phyloP scores from a whole-genome alignment of 805 yeast species.

The Trichomonascus vanleenenianus region DNA sequence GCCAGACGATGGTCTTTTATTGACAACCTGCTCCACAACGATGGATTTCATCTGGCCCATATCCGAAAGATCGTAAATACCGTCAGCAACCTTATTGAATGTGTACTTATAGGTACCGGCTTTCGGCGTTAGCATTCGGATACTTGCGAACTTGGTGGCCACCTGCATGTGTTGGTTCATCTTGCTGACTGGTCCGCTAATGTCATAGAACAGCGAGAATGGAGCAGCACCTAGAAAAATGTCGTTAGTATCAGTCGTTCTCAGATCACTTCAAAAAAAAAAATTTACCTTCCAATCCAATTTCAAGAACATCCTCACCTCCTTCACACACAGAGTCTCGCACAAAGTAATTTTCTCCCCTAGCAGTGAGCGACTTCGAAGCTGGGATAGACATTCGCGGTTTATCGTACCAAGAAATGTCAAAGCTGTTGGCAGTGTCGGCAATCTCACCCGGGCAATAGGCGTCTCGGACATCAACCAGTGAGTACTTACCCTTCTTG shows the following conservation, averaged over 20 bases:
- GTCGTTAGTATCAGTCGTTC: neutral
- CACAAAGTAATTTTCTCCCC: slow-evolving; percentile 22
- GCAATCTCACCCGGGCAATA: slow-evolving; percentile 43
- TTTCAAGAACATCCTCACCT: slow-evolving; percentile 40
- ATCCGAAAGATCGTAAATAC: slow-evolving; percentile 43
- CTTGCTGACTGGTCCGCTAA: slow-evolving; percentile 15
- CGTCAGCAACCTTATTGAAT: slow-evolving; percentile 59
- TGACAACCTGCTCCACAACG: slow-evolving; percentile 44
- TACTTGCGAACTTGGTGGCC: slow-evolving; percentile 43
- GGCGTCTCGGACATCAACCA: slow-evolving; percentile 41
- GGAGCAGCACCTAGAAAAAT: slow-evolving; percentile 42
- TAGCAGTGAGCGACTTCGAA: slow-evolving; percentile 19
- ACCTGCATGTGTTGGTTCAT: slow-evolving; percentile 35
- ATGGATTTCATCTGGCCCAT: slow-evolving; percentile 27
- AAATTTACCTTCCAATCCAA: slow-evolving; percentile 42
- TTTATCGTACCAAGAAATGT: slow-evolving; percentile 37
- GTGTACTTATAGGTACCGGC: slow-evolving; percentile 57
- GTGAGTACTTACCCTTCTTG: slow-evolving; percentile 41
- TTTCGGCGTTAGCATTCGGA: slow-evolving; percentile 35
- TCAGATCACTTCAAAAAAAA: neutral
- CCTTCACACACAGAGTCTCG: slow-evolving; percentile 42
- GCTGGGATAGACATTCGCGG: slow-evolving; percentile 37
- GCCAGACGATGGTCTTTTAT: slow-evolving; percentile 51
- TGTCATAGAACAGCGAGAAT: slow-evolving; percentile 57
- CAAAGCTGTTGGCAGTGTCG: slow-evolving; percentile 29